Evolutionary conservation across 2,329 filamentous ascomycete genomes (phyloP), one percentile per base, ranked within the genome.

Genomic region (Chrysoporthe deuterocubensis): DNA sequence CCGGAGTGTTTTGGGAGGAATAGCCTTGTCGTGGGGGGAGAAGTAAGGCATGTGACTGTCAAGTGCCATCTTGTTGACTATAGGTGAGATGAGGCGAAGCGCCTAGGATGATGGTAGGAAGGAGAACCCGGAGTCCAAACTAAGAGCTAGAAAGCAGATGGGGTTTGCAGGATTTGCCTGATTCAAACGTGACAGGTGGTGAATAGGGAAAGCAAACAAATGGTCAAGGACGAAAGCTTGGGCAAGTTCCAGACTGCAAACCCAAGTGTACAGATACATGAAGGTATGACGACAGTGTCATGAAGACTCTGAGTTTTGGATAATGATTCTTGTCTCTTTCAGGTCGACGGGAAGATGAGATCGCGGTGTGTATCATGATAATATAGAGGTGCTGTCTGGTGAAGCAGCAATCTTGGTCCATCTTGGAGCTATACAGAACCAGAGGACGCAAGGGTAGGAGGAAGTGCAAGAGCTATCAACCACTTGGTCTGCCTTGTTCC

Each of bases 21-120:
- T 48, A 13, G 62, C 60, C 64, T 69, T 70, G 61, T 69, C 68
- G 14, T 68, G 66, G 44, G 48, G 57, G 2, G 50, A 21, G 52
- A 68, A 18, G 34, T 46, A 44, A 46, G 65, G 65, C 59, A 69
- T 69, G 37, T 67, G 61, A 57, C 62, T 68, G 32, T 60, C 59
- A 21, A 67, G 46, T 26, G 52, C 58, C 68, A 69, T 69, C n/a
- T 59, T 64, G 62, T 11, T 21, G 50, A 50, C 54, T 64, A 16
- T 9, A n/a, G 56, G 37, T 42, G 52, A 32, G 21, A n/a, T 3
- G 9, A 40, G 14, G 26, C 42, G n/a, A n/a, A 60, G 48, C 11
- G 11, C n/a, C 21, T 32, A 2, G 26, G 48, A 43, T 26, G 56
- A n/a, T 52, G 14, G 37, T 60, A 11, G 54, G 6, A 40, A 50